These are phyloP conservation scores for Calonectria henricotiae DNA, from an alignment of 2,329 filamentous ascomycete species.

Conservation along the genomic window DNA sequence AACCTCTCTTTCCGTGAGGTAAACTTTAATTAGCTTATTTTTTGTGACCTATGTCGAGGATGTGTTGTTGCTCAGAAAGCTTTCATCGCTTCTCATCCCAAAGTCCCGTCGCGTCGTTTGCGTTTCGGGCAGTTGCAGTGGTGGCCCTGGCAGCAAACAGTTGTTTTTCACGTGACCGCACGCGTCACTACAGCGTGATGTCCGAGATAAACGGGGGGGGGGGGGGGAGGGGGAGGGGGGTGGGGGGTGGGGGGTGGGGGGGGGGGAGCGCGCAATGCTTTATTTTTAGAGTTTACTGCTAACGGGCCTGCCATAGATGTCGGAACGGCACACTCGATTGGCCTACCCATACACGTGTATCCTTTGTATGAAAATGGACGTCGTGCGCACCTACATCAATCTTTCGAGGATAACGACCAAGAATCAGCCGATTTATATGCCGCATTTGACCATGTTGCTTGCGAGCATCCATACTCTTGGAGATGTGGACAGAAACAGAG, in stretches of 20 bases:
- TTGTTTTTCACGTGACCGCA: constrained; percentile 6
- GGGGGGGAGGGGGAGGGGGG: too few relatives aligned
- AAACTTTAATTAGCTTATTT: not conserved
- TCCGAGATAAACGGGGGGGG: not conserved
- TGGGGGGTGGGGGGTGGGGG: too few relatives aligned
- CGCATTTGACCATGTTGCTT: constrained; percentile 72
- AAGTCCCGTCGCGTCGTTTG: constrained; percentile 24
- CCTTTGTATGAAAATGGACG: constrained; percentile 78
- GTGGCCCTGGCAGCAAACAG: constrained; percentile 13
- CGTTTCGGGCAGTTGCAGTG: constrained; percentile 15
- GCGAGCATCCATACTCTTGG: constrained; percentile 72
- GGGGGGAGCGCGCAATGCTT: too few relatives aligned
- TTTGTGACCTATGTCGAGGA: not conserved
- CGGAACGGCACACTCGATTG: constrained; percentile 72
- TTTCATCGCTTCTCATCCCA: not conserved
- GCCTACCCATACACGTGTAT: constrained; percentile 78
- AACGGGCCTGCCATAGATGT: constrained; percentile 61
- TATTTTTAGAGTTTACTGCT: too few relatives aligned
- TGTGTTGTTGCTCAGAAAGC: constrained; percentile 4
- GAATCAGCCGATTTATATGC: constrained; percentile 76
- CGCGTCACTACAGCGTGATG: not conserved
- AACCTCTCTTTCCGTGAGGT: not conserved
- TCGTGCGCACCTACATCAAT: constrained; percentile 71
- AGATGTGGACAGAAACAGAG: constrained; percentile 65
- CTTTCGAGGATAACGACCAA: constrained; percentile 68